Conservation (phyloP, 2,329 filamentous ascomycete genomes). For the Alternaria longipes region DNA sequence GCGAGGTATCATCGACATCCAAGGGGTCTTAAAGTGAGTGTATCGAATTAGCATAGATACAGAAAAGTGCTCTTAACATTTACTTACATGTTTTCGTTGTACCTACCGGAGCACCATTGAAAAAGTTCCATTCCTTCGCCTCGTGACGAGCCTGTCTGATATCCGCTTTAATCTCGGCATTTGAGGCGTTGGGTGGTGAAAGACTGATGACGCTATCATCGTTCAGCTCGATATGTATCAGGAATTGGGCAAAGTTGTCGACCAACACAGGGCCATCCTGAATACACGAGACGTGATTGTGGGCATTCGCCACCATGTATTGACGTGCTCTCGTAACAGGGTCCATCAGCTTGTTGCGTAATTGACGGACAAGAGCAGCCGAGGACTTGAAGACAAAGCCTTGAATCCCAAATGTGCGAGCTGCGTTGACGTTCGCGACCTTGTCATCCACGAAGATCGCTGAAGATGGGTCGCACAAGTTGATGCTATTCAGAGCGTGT, state of each 20-base stretch:
- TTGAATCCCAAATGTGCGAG: constrained; percentile 39
- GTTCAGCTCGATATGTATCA: constrained; percentile 35
- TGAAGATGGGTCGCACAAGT: constrained; percentile 16
- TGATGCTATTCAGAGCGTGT: constrained; percentile 39
- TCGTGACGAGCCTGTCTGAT: constrained; percentile 5
- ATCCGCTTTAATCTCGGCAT: constrained; percentile 13
- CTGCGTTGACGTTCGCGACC: constrained; percentile 18
- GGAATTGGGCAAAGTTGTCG: constrained; percentile 44
- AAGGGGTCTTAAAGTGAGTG: constrained; percentile 30
- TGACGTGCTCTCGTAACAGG: constrained; percentile 27
- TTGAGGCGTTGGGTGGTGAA: constrained; percentile 1
- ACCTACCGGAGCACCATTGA: constrained; percentile 23
- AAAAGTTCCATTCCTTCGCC: constrained; percentile 40
- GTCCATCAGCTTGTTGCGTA: constrained; percentile 31
- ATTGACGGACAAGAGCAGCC: constrained; percentile 10
- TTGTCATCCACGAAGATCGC: constrained; percentile 46
- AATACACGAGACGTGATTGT: constrained; percentile 30
- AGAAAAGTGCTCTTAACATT: background rate
- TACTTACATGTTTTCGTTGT: constrained; percentile 24
- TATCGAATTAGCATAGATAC: background rate
- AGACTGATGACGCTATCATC: constrained; percentile 23
- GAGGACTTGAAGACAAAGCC: constrained; percentile 35
- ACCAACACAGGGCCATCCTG: constrained; percentile 28
- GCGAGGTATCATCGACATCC: constrained; percentile 50
- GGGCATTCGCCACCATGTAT: constrained; percentile 31